phyloP scores from a whole-genome alignment of 306 rosid genomes.

The Dicorynia guianensis region DNA sequence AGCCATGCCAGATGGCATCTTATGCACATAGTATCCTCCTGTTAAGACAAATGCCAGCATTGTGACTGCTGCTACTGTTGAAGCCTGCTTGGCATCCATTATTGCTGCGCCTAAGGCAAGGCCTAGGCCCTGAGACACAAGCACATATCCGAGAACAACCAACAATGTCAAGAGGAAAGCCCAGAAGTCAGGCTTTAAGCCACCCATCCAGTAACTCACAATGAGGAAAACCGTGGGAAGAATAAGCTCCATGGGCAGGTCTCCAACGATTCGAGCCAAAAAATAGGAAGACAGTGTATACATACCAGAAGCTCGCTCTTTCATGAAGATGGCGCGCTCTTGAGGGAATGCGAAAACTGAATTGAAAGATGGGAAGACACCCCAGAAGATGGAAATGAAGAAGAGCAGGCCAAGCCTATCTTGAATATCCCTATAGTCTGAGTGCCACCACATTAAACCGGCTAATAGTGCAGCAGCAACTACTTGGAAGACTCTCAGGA shows the following conservation, averaged over 20 bases:
- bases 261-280: constrained; percentile 82
- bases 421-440: constrained; percentile 67
- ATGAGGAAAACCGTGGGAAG: constrained; percentile 79
- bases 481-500: constrained; percentile 77
- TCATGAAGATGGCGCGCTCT: constrained; percentile 78
- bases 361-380: constrained; percentile 89
- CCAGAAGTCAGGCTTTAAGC: constrained; percentile 62
- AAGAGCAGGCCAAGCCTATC: constrained; percentile 92
- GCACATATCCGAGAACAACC: constrained; percentile 72
- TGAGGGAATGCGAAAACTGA: constrained; percentile 88
- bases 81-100: constrained; percentile 94
- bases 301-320: constrained; percentile 89
- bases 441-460: constrained; percentile 97
- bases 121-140: constrained; percentile 94
- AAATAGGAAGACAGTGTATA: constrained; percentile 82
- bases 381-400: constrained; percentile 95
- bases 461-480: constrained; percentile 72
- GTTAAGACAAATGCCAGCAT: constrained; percentile 90
- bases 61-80: constrained; percentile 79
- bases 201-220: constrained; percentile 85
- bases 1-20: constrained; percentile 70
- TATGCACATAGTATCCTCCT: constrained; percentile 90
- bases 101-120: constrained; percentile 86
- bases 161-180: constrained; percentile 63
- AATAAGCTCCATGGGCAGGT: constrained; percentile 90